Evolutionary conservation across 2,329 filamentous ascomycete genomes (phyloP).

Genomic region (Diaporthe eres): DNA sequence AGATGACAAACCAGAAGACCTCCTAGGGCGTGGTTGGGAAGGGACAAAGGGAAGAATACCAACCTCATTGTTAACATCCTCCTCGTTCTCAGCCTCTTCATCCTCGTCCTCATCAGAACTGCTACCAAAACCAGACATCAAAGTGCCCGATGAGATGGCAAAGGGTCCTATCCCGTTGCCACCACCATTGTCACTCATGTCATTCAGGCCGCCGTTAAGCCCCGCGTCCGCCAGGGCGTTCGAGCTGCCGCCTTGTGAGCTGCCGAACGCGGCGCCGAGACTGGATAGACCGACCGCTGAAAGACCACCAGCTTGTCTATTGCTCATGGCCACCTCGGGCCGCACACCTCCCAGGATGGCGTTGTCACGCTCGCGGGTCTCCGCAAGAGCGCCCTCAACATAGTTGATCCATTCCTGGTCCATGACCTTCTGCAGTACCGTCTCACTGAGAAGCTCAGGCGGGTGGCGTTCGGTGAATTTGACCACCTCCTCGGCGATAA

Average conservation of each 20-base stretch:
- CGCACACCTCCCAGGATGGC: conserved; percentile 97
- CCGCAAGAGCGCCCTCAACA: conserved; percentile 91
- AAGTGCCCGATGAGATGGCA: conserved; percentile 78
- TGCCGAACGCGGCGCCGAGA: conserved; percentile 55
- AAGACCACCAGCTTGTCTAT: conserved; percentile 72
- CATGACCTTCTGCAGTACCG: conserved; percentile 89
- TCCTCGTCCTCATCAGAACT: conserved; percentile 97
- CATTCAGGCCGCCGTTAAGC: conserved; percentile 78
- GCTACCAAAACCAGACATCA: conserved; percentile 93
- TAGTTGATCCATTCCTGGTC: conserved; percentile 94
- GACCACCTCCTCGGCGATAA: conserved; percentile 98
- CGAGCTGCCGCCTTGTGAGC: conserved; percentile 52
- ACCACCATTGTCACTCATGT: conserved; percentile 73
- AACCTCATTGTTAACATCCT: conserved; percentile 79
- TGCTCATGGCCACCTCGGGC: conserved; percentile 88
- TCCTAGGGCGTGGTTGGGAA: conserved; percentile 44
- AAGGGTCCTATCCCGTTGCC: conserved; percentile 80
- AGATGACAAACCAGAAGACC: conserved; percentile 35
- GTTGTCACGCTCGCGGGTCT: conserved; percentile 96
- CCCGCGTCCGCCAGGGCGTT: conserved; percentile 85
- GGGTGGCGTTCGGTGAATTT: conserved; percentile 97
- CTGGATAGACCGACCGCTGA: conserved; percentile 65
- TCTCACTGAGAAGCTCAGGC: conserved; percentile 86
- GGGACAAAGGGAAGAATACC: conserved; percentile 53
- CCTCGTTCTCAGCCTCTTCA: conserved; percentile 88